Base-by-base conservation (phyloP, 2,329 filamentous ascomycete species). In the Tolypocladium endophyticum region DNA sequence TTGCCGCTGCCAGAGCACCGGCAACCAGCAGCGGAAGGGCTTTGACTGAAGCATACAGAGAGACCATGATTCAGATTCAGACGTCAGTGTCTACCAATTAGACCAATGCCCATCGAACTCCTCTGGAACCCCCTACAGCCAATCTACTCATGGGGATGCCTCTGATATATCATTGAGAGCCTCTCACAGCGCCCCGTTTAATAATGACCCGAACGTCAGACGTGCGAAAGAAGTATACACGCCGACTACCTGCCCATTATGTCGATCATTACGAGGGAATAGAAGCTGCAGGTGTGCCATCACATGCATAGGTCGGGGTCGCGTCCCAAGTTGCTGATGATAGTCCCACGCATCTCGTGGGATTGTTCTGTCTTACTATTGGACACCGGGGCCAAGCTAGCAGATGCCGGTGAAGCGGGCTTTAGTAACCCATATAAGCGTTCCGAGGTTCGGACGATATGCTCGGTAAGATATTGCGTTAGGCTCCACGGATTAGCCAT, bases 1-100 rank as follows among this genome's bases (percentile, higher is more conserved):
- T 75, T n/a, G 60, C 60, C 33, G 33, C 38, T n/a, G 58, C 61
- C 25, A 54, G 36, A 12, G 39, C 58, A 28, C 45, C 58, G 30
- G n/a, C 47, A 28, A 52, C 60, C n/a, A 60, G 33, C 25, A 63
- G 39, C 38, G 55, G 28, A 12, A 52, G 28, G 1, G 28, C 47
- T n/a, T 20, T 12, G 25, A 33, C 47, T 1, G 28, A 52, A 52
- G 28, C 12, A 18, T 20, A 52, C 47, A 52, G 47, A 52, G 47
- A 52, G 8, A n/a, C 16, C 47, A 52, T 52, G 47, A 33, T 52
- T 52, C 5, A 11, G 47, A 33, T 52, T 52, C 5, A 11, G 25
- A 30, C 25, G 16, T 20, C 47, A 52, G 18, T 11, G 28, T 52
- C 45, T 9, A 33, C 28, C 16, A 33, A 52, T 12, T 28, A n/a